Evolutionary conservation across 2,329 filamentous ascomycete genomes (phyloP).

Genomic region (Aspergillus oerlinghausenensis): DNA sequence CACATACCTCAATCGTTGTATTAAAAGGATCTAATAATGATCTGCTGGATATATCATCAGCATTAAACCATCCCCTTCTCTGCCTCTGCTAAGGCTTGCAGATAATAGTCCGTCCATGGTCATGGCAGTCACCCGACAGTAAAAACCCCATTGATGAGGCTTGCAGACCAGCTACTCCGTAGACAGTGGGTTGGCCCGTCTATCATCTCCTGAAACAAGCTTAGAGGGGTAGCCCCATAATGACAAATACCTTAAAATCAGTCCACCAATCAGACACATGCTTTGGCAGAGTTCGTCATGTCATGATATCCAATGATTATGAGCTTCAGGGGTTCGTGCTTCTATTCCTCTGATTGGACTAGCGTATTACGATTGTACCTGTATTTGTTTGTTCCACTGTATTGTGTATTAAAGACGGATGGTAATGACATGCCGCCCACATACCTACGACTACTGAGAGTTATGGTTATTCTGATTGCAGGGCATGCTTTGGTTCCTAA

Average conservation of each 20-base stretch:
- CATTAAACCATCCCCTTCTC: background rate
- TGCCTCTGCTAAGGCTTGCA: background rate
- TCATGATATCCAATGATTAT: slow-evolving; percentile 10
- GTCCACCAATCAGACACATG: slow-evolving; percentile 10
- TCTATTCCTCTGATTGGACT: slow-evolving; percentile 5
- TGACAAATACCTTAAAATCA: slow-evolving; percentile 24
- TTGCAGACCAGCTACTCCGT: background rate
- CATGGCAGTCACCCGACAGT: background rate
- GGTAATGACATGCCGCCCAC: background rate
- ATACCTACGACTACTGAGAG: too few relatives aligned
- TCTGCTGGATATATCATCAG: background rate
- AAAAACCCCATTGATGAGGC: background rate
- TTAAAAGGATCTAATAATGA: background rate
- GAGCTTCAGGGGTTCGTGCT: slow-evolving; percentile 17
- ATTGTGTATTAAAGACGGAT: background rate
- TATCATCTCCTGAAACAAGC: slow-evolving; percentile 15
- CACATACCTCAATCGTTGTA: too few relatives aligned
- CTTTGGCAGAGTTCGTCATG: slow-evolving; percentile 13
- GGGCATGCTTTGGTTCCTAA: background rate
- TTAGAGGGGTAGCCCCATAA: slow-evolving; percentile 9
- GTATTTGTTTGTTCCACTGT: background rate
- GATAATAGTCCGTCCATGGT: too few relatives aligned
- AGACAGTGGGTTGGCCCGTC: slow-evolving; percentile 1
- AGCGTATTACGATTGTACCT: background rate
- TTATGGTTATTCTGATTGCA: too few relatives aligned